Base-by-base conservation (phyloP, 768 basidiomycete genomes). In the Pholiota microspora region DNA sequence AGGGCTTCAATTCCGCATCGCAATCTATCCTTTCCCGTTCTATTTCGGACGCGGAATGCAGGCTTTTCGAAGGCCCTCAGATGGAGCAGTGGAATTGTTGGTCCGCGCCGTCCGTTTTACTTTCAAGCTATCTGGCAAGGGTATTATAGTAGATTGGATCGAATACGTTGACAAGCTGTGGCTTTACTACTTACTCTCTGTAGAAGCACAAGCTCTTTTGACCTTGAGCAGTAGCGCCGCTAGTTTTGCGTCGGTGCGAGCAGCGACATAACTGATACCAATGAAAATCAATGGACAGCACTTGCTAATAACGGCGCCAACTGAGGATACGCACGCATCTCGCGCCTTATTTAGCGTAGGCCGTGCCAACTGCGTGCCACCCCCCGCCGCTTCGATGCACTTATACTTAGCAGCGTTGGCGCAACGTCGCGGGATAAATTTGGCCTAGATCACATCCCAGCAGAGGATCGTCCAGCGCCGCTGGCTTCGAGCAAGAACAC, bases 91-190 rank as follows among this genome's bases (percentile, higher is more conserved):
- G 25, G 55, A 21, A 25, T 24, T 34, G 23, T 45, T 59, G 59
- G 59, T 60, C 64, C 62, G 60, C 64, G 50, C 59, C 62, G 62
- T 68, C 67, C 51, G 55, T 60, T 64, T 69, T 59, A 52, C 69
- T 68, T 64, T 60, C 61, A 60, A 56, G 55, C 55, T 38, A 50
- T 7, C 3, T 31, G 29, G 29, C 32, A 50, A 6, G 46, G 21
- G n/a, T 23, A 13, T 10, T 21, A 31, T 31, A 31, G 12, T 31
- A 48, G 32, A 48, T 42, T 21, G 46, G 46, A 47, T 47, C 45
- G n/a, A n/a, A 32, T 28, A 32, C 29, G 15, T 47, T 7, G 25
- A n/a, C n/a, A n/a, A n/a, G 23, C 45, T 47, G 45, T 21, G 29
- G 13, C 12, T n/a, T n/a, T n/a, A n/a, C n/a, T n/a, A n/a, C n/a